A percentile compares a stretch with the other conserved stretches of the same genome.
These are phyloP conservation scores for Mucor racemosus DNA, from an alignment of 371 early-diverging fungal species.

Conservation along the genomic window DNA sequence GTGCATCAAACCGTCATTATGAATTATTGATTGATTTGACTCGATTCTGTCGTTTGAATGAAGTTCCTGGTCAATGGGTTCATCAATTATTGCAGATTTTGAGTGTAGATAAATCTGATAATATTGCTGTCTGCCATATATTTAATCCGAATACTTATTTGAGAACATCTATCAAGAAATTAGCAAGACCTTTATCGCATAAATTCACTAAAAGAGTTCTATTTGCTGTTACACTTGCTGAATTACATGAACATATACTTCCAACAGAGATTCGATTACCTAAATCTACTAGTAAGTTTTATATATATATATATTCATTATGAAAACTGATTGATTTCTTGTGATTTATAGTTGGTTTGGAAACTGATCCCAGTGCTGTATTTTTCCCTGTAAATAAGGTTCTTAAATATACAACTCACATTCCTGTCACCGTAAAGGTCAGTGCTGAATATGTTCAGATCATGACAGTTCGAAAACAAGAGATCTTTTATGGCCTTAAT, in stretches of 20 bases:
- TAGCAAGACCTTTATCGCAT: slow-evolving; percentile 51
- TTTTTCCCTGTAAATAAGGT: slow-evolving; percentile 66
- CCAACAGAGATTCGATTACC: slow-evolving; percentile 77
- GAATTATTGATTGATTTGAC: slow-evolving; percentile 84
- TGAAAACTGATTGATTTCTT: neutral
- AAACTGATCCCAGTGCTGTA: slow-evolving; percentile 61
- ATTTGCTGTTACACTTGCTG: slow-evolving; percentile 67
- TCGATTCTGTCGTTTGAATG: slow-evolving; percentile 73
- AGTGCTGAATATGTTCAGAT: slow-evolving; percentile 81
- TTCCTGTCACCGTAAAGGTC: slow-evolving; percentile 82
- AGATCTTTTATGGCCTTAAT: slow-evolving; percentile 64
- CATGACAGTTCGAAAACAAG: slow-evolving; percentile 62
- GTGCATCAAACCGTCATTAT: slow-evolving; percentile 56
- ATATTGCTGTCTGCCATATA: slow-evolving; percentile 56
- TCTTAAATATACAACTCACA: slow-evolving; percentile 55
- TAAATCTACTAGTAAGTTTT: slow-evolving; percentile 58
- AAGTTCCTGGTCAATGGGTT: slow-evolving; percentile 75
- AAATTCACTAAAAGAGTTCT: slow-evolving; percentile 60
- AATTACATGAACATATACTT: slow-evolving; percentile 69
- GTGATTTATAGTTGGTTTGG: slow-evolving; percentile 51
- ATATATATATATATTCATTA: too few relatives aligned
- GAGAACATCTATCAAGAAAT: slow-evolving; percentile 63
- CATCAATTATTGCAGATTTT: slow-evolving; percentile 71
- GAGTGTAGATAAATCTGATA: slow-evolving; percentile 60
- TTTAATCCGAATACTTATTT: slow-evolving; percentile 80